Conservation (phyloP, 306 rosid species). For the Rubus idaeus region DNA sequence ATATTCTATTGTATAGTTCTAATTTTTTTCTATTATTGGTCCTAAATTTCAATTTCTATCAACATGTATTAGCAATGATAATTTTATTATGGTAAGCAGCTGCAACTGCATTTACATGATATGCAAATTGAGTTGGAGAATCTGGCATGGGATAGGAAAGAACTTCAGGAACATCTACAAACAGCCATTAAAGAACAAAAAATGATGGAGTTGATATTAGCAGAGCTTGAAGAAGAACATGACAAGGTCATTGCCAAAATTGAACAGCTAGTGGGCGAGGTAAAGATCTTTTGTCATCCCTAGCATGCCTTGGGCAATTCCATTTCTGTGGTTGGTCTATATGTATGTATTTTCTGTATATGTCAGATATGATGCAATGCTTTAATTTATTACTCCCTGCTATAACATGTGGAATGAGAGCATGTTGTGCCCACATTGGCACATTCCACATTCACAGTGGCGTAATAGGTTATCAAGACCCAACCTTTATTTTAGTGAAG, state of each 20-base stretch:
- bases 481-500: background rate
- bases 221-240: slow-evolving; percentile 73
- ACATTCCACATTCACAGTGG: background rate
- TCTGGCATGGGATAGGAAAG: slow-evolving; percentile 53
- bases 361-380: background rate
- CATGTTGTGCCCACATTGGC: background rate
- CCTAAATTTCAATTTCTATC: background rate
- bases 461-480: background rate
- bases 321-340: background rate
- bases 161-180: slow-evolving; percentile 52
- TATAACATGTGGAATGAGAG: background rate
- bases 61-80: background rate
- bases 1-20: background rate
- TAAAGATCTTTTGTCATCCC: slow-evolving; percentile 27
- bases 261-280: slow-evolving; percentile 60
- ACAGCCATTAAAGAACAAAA: slow-evolving; percentile 57
- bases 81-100: slow-evolving; percentile 38
- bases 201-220: slow-evolving; percentile 58
- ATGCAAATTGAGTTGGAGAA: slow-evolving; percentile 53
- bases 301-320: background rate
- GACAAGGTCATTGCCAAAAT: slow-evolving; percentile 63
- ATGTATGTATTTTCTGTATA: background rate
- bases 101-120: slow-evolving; percentile 44
- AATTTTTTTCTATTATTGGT: background rate
- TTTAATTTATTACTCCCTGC: background rate